Evolutionary conservation across 2,329 filamentous ascomycete genomes (phyloP).

Genomic region (Cadophora luteo-olivacea): DNA sequence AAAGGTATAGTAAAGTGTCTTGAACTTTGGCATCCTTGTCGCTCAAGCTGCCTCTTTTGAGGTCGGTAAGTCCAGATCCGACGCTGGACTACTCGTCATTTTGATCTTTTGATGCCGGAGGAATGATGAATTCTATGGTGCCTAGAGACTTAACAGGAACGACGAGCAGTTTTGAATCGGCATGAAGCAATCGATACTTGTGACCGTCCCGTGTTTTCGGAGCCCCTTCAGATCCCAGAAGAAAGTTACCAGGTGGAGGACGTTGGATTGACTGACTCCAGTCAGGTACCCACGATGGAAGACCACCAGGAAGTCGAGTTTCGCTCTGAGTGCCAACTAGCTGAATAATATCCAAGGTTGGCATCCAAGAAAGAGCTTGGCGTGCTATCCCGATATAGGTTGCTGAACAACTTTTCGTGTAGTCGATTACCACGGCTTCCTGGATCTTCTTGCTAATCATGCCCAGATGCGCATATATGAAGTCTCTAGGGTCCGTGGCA

Average conservation of each 20-base stretch:
- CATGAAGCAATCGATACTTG: not conserved
- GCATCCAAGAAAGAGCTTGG: not conserved
- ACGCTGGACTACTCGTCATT: not conserved
- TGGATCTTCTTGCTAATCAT: not conserved
- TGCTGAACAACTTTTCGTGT: not conserved
- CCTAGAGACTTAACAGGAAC: not conserved
- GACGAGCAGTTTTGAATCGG: not conserved
- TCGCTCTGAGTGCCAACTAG: not conserved
- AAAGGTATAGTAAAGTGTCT: not conserved
- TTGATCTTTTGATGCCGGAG: not conserved
- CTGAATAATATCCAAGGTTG: not conserved
- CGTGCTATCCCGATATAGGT: not conserved
- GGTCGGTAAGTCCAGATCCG: not conserved
- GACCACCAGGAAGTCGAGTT: not conserved
- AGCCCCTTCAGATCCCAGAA: not conserved
- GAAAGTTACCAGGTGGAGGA: not conserved
- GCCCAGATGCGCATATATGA: not conserved
- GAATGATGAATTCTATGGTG: not conserved
- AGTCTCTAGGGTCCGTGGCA: not conserved
- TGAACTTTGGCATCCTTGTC: not conserved
- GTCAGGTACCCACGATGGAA: slow-evolving; percentile 10
- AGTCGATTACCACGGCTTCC: not conserved
- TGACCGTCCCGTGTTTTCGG: not conserved
- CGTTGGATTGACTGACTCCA: not conserved
- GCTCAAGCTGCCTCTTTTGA: not conserved